phyloP scores from a whole-genome alignment of 2,329 filamentous ascomycete species.

The Fusarium bulbicola region DNA sequence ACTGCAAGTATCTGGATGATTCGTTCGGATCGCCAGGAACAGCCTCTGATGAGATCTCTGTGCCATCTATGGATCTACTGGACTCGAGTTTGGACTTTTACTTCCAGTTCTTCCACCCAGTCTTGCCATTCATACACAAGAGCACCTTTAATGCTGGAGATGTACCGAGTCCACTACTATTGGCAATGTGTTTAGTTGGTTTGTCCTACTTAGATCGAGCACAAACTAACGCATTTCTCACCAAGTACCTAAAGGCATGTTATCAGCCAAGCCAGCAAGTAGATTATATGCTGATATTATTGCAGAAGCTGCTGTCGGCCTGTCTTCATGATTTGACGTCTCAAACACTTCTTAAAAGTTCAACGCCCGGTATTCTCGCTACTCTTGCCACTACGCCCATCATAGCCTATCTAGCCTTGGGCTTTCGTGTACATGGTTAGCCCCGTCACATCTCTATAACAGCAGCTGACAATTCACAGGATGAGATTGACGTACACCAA shows the following conservation, averaged over 20 bases:
- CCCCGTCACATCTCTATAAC: neutral
- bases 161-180: neutral
- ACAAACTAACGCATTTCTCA: neutral
- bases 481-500: constrained; percentile 3
- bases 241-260: neutral
- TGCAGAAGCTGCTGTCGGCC: neutral
- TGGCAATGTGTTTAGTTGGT: constrained; percentile 18
- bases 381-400: constrained; percentile 3
- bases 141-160: constrained; percentile 8
- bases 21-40: neutral
- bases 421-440: neutral
- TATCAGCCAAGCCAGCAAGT: too few relatives aligned
- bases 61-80: constrained; percentile 1
- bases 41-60: neutral
- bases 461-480: neutral
- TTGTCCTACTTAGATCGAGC: constrained; percentile 3
- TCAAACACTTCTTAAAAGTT: neutral
- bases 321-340: neutral
- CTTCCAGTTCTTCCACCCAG: constrained; percentile 19
- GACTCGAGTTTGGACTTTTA: constrained; percentile 19
- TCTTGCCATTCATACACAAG: constrained; percentile 10
- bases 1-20: constrained; percentile 6
- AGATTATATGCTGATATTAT: neutral
- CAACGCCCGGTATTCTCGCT: neutral
- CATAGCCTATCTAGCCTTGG: neutral